Conservation (phyloP, 192 early-diverging fungal genomes). For the Coemansia sp. region DNA sequence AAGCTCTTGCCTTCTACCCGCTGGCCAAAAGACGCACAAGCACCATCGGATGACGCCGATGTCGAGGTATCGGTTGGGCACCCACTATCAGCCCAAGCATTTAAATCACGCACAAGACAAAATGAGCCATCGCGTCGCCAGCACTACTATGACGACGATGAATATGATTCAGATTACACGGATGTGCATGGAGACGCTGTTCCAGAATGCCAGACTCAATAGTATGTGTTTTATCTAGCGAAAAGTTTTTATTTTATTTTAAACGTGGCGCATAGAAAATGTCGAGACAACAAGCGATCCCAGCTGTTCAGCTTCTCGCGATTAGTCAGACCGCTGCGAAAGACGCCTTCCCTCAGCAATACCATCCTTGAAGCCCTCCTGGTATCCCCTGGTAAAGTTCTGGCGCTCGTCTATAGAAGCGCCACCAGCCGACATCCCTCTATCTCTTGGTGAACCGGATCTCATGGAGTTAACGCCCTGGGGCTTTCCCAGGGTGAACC, state of each 20-base stretch:
- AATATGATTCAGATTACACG: neutral
- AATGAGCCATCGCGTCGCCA: neutral
- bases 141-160: slow-evolving; percentile 10
- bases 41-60: neutral
- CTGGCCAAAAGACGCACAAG: slow-evolving; percentile 6
- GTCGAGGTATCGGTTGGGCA: slow-evolving; percentile 10
- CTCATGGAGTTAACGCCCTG: neutral
- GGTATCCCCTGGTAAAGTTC: slow-evolving; percentile 32
- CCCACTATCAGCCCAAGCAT: slow-evolving; percentile 17
- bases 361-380: slow-evolving; percentile 38
- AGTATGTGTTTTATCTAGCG: neutral
- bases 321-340: neutral
- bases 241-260: neutral
- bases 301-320: neutral
- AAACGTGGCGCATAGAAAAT: neutral
- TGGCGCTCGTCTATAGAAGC: neutral
- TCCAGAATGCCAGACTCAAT: slow-evolving; percentile 26
- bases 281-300: neutral
- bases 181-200: slow-evolving; percentile 6
- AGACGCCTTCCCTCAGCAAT: slow-evolving; percentile 12
- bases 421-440: too few species aligned
- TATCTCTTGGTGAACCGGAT: slow-evolving; percentile 3
- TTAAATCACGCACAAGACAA: slow-evolving; percentile 12
- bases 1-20: slow-evolving; percentile 16
- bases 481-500: slow-evolving; percentile 22